These are phyloP conservation scores for Leishmania tropica DNA, from an alignment of 208 protist species.

Conservation along the genomic window DNA sequence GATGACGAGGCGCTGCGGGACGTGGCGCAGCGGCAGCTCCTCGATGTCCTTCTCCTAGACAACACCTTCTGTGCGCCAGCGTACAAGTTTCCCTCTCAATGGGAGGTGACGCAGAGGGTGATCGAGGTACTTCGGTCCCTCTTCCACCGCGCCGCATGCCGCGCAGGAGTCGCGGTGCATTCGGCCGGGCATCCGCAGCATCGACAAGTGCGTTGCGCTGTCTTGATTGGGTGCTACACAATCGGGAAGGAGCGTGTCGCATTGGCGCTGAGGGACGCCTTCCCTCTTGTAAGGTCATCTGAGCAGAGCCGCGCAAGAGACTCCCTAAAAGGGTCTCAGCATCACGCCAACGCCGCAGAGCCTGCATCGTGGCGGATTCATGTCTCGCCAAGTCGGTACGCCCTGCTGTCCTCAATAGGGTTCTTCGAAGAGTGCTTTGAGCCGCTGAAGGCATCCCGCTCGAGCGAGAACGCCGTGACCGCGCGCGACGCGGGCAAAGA, in stretches of 20 bases:
- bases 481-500: background rate
- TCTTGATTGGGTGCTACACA: constrained; percentile 91
- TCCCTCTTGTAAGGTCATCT: constrained; percentile 15
- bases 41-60: constrained; percentile 91
- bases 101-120: constrained; percentile 50
- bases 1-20: constrained; percentile 48
- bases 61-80: constrained; percentile 92
- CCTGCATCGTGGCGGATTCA: constrained; percentile 21
- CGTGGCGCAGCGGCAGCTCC: constrained; percentile 31
- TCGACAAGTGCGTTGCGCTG: constrained; percentile 41
- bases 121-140: constrained; percentile 47
- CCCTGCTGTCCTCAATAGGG: constrained; percentile 27
- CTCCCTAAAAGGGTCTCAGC: background rate
- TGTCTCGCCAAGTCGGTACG: constrained; percentile 31
- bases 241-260: constrained; percentile 93
- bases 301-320: background rate
- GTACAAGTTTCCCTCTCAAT: constrained; percentile 83
- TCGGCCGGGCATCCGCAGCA: background rate
- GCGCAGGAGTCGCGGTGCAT: constrained; percentile 2
- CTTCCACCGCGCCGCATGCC: constrained; percentile 28
- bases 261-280: constrained; percentile 72
- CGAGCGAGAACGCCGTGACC: background rate
- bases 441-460: background rate
- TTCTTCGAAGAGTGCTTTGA: constrained; percentile 36
- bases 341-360: background rate